Evolutionary conservation across 148 eudicot genomes (phyloP).

Genomic region (Fagopyrum esculentum): DNA sequence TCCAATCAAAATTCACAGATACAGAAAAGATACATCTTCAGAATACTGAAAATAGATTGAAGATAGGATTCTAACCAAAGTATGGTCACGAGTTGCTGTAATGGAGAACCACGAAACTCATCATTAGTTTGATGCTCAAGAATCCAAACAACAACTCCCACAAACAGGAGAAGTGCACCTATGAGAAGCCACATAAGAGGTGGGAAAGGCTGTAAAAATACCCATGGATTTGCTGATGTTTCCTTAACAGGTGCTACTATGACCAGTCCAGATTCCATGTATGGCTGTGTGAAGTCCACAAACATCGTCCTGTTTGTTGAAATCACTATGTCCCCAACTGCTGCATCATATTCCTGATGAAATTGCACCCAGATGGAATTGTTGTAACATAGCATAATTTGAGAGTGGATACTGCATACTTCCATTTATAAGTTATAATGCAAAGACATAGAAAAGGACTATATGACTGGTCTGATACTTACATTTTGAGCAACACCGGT

Average conservation of each 20-base stretch:
- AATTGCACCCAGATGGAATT: too few relatives aligned
- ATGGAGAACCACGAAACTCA: slow-evolving; percentile 77
- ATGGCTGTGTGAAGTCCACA: slow-evolving; percentile 87
- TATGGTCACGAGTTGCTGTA: slow-evolving; percentile 60
- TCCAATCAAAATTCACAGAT: not conserved
- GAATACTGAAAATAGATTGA: not conserved
- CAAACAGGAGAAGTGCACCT: slow-evolving; percentile 46
- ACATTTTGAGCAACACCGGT: slow-evolving; percentile 54
- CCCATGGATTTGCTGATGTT: slow-evolving; percentile 50
- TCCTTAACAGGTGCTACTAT: slow-evolving; percentile 51
- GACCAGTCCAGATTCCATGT: slow-evolving; percentile 59
- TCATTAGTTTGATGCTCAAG: slow-evolving; percentile 68
- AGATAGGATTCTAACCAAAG: slow-evolving; percentile 41
- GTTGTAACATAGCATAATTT: too few relatives aligned
- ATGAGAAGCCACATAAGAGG: slow-evolving; percentile 60
- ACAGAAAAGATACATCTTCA: too few relatives aligned
- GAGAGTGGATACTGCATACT: too few relatives aligned
- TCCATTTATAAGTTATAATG: too few relatives aligned
- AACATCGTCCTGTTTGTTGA: slow-evolving; percentile 63
- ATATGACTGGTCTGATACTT: slow-evolving; percentile 22
- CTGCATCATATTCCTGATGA: slow-evolving; percentile 70
- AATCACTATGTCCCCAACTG: slow-evolving; percentile 73
- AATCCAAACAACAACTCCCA: slow-evolving; percentile 70
- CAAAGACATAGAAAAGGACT: not conserved
- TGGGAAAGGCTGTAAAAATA: slow-evolving; percentile 66